Percentiles rank a stretch among this genome's conserved stretches.
phyloP scores from a whole-genome alignment of 768 basidiomycete genomes.

The Tricholoma terreum region DNA sequence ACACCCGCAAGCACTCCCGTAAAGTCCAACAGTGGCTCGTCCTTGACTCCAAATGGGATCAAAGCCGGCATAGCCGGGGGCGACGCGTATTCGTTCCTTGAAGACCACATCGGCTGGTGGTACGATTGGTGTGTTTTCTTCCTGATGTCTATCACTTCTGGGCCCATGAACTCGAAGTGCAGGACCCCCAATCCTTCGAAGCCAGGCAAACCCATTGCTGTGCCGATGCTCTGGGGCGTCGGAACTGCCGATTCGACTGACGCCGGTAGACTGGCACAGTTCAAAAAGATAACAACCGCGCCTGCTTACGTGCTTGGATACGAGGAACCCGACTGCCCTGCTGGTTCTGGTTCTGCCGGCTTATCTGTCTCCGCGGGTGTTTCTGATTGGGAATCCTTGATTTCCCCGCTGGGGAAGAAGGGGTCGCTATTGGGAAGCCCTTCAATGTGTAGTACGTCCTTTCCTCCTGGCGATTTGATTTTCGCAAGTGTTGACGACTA shows the following conservation, averaged over 20 bases:
- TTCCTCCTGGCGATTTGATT: background rate
- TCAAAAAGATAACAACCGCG: slow-evolving; percentile 30
- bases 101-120: slow-evolving; percentile 47
- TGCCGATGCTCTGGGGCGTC: slow-evolving; percentile 49
- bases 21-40: slow-evolving; percentile 6
- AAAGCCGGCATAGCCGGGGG: slow-evolving; percentile 48
- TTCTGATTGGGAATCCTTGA: slow-evolving; percentile 36
- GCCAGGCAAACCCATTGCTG: slow-evolving; percentile 36
- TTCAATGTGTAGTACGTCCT: slow-evolving; percentile 46
- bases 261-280: slow-evolving; percentile 34
- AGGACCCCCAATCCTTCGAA: slow-evolving; percentile 42
- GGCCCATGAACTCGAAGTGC: background rate
- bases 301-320: slow-evolving; percentile 43
- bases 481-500: background rate
- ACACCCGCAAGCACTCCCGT: background rate
- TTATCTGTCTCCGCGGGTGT: slow-evolving; percentile 42
- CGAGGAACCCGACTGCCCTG: slow-evolving; percentile 46
- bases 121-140: slow-evolving; percentile 39
- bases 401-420: slow-evolving; percentile 38
- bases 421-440: slow-evolving; percentile 44
- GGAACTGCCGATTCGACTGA: slow-evolving; percentile 39
- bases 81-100: slow-evolving; percentile 36
- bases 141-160: background rate
- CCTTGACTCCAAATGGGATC: slow-evolving; percentile 39
- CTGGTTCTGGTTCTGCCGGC: slow-evolving; percentile 43